Base-by-base conservation (phyloP, 2,329 filamentous ascomycete species). In the Cyphellophora europaea region DNA sequence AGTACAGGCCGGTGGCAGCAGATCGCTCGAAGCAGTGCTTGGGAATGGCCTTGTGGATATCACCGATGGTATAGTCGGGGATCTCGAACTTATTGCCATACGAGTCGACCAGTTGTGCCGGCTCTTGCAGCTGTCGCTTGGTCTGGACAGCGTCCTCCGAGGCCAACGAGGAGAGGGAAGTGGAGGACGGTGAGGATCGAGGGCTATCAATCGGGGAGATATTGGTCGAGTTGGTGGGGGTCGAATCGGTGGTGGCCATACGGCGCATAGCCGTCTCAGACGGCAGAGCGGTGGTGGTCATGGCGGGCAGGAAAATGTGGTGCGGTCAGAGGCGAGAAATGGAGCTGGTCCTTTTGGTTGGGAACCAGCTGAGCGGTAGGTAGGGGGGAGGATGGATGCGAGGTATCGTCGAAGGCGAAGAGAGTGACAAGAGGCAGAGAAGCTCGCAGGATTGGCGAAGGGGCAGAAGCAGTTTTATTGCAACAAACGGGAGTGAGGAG, bases 21-120 rank as follows among this genome's bases (percentile, higher is more conserved):
- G 85, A 93, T 42, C 91, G 82, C 69, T 95, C 72, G 62, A 82
- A 96, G 74, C 91, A 98, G 72, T 95, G 91, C 64, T 88, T 86
- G 47, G 91, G 91, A 50, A 98, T 98, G 58, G 91, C 91, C 65
- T 94, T 83, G 54, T 86, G 81, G 57, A 98, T 89, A 57, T 98
- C 77, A 72, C 94, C 94, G 73, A 98, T 93, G 57, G 87, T 93
- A 70, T 82, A 98, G 65, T 96, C 81, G 49, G 91, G 91, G 38
- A 93, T 72, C 61, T 85, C 71, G 69, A 98, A 98, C 54, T 87
- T 74, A 63, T 96, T 94, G 63, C 91, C 91, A 59, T 93, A 91
- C 10, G 86, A 89, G 66, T 98, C 88, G 46, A 91, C 54, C 49
- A 98, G 74, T 58, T 79, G 41, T 11, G 23, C 35, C 31, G 38